These are phyloP conservation scores for Solanum chmielewskii DNA, from an alignment of 257 asterid species.

Conservation along the genomic window DNA sequence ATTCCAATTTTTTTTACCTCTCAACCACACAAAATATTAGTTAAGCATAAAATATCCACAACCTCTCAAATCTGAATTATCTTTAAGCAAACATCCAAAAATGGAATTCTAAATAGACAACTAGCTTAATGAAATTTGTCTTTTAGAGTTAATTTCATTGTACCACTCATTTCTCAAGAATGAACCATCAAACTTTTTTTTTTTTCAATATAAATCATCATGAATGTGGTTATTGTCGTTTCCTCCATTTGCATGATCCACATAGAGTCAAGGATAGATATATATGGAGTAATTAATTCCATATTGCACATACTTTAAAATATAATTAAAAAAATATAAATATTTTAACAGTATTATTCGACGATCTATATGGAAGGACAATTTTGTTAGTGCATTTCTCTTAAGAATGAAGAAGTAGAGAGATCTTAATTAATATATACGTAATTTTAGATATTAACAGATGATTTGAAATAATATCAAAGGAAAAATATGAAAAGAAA, in stretches of 20 bases:
- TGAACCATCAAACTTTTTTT: neutral
- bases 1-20: neutral
- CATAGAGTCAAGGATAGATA: neutral
- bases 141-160: neutral
- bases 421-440: neutral
- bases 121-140: neutral
- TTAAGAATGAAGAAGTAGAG: neutral
- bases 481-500: neutral
- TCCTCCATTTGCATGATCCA: neutral
- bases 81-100: neutral
- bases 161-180: neutral
- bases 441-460: too few relatives aligned
- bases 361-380: rapidly evolving
- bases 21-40: neutral
- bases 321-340: too few relatives aligned
- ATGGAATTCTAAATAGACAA: neutral
- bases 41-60: neutral
- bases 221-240: neutral
- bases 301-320: neutral
- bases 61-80: neutral
- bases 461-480: too few relatives aligned
- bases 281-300: neutral
- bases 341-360: neutral
- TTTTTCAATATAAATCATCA: neutral
- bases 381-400: rapidly evolving